Conservation (phyloP, 306 rosid species). For the Fragaria nilgerrensis region DNA sequence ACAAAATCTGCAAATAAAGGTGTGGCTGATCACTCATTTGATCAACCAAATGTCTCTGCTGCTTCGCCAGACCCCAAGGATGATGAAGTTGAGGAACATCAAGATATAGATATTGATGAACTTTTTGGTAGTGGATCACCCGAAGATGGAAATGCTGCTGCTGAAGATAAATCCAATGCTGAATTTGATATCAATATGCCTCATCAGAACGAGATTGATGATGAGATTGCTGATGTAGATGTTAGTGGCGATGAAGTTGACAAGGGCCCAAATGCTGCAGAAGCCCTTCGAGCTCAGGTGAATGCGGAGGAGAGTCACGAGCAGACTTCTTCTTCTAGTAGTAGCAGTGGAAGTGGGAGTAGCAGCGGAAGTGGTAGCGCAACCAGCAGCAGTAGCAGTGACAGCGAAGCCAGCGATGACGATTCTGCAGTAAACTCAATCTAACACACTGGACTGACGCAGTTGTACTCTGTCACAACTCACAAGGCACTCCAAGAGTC, state of each 20-base stretch:
- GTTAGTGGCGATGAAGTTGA: constrained; percentile 87
- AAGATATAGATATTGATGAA: constrained; percentile 61
- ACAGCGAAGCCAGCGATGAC: constrained; percentile 77
- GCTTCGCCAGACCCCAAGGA: constrained; percentile 55
- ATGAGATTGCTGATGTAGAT: constrained; percentile 86
- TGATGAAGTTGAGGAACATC: constrained; percentile 62
- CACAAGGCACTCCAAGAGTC: not conserved
- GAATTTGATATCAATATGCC: constrained; percentile 59
- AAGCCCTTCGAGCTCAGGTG: constrained; percentile 72
- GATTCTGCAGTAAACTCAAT: constrained; percentile 68
- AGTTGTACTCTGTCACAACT: not conserved
- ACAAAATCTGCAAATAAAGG: constrained; percentile 48
- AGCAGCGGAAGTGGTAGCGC: constrained; percentile 52
- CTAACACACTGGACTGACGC: constrained; percentile 24
- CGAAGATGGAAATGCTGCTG: constrained; percentile 51
- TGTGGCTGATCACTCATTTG: constrained; percentile 40
- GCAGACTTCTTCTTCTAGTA: constrained; percentile 70
- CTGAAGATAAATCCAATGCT: constrained; percentile 55
- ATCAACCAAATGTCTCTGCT: constrained; percentile 39
- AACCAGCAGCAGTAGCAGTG: constrained; percentile 73
- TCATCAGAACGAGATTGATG: constrained; percentile 58
- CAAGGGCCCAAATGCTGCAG: constrained; percentile 87
- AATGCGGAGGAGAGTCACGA: constrained; percentile 65
- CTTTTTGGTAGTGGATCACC: constrained; percentile 66
- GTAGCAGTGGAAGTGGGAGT: constrained; percentile 62